A percentile compares a stretch with the other conserved stretches of the same genome.
phyloP scores from a whole-genome alignment of 805 yeast genomes.

The Ogataea methylovora region DNA sequence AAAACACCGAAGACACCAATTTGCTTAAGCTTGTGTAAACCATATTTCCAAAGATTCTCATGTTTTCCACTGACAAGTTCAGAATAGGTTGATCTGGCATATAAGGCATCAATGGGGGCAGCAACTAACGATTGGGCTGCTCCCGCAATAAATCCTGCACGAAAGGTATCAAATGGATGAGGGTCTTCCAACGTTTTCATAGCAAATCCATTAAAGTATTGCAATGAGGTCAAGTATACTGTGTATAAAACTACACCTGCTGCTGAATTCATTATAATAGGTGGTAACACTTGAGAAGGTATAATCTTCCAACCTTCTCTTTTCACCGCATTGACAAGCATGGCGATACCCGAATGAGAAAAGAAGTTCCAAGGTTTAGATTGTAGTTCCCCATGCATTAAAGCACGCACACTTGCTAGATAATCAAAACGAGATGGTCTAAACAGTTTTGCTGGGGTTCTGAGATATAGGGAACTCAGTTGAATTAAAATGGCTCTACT shows the following conservation, averaged over 20 bases:
- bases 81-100: slow-evolving; percentile 69
- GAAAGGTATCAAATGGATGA: slow-evolving; percentile 48
- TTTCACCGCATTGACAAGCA: slow-evolving; percentile 61
- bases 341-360: slow-evolving; percentile 76
- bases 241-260: slow-evolving; percentile 84
- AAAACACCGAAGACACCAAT: slow-evolving; percentile 80
- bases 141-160: slow-evolving; percentile 85
- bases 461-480: slow-evolving; percentile 64
- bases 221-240: slow-evolving; percentile 58
- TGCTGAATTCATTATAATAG: slow-evolving; percentile 80
- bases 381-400: slow-evolving; percentile 36
- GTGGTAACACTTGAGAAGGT: slow-evolving; percentile 82
- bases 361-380: slow-evolving; percentile 44
- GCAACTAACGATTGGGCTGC: slow-evolving; percentile 84
- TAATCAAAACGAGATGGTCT: slow-evolving; percentile 89
- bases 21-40: slow-evolving; percentile 55
- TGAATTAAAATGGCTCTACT: slow-evolving; percentile 79
- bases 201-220: slow-evolving; percentile 22
- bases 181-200: slow-evolving; percentile 19
- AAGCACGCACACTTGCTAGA: slow-evolving; percentile 56
- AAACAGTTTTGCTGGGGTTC: slow-evolving; percentile 81
- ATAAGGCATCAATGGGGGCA: slow-evolving; percentile 89
- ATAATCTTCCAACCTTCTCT: slow-evolving; percentile 82
- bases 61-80: slow-evolving; percentile 65
- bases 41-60: slow-evolving; percentile 72